Evolutionary conservation across 768 basidiomycete genomes (phyloP).

Genomic region (Coprinopsis strossmayeri): DNA sequence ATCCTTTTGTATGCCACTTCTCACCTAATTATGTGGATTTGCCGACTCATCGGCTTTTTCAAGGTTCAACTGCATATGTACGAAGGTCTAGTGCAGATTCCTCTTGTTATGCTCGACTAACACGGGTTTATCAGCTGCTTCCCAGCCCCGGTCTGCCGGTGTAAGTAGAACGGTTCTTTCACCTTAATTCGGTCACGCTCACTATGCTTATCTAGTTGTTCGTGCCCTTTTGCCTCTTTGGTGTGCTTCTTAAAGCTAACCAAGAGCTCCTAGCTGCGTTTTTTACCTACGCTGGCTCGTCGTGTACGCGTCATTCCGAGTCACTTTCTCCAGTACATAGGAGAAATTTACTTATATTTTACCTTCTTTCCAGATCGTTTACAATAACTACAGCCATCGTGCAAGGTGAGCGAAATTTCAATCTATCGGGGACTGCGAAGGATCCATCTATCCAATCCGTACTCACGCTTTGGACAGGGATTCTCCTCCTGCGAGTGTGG

Average conservation of each 20-base stretch:
- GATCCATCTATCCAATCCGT: neutral
- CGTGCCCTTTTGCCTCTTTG: neutral
- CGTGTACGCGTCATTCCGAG: slow-evolving; percentile 11
- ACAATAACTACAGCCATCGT: slow-evolving; percentile 17
- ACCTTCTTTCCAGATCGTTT: slow-evolving; percentile 9
- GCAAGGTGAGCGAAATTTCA: slow-evolving; percentile 12
- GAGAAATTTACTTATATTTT: neutral
- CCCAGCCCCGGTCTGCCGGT: slow-evolving; percentile 14
- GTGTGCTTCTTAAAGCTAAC: neutral
- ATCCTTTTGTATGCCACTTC: slow-evolving; percentile 19
- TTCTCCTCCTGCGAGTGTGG: slow-evolving; percentile 21
- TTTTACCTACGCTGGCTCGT: slow-evolving; percentile 25
- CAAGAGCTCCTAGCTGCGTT: slow-evolving; percentile 15
- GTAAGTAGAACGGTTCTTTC: slow-evolving; percentile 7
- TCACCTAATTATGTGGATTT: neutral
- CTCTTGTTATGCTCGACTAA: neutral
- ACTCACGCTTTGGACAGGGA: too few relatives aligned
- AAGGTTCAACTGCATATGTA: slow-evolving; percentile 25
- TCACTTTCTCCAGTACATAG: too few relatives aligned
- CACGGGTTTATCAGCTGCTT: slow-evolving; percentile 13
- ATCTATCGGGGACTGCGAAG: neutral
- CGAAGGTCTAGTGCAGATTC: neutral
- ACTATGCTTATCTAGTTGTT: neutral
- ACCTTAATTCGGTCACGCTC: neutral
- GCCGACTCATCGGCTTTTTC: neutral